phyloP scores from a whole-genome alignment of 306 rosid species.

The Delonix regia region DNA sequence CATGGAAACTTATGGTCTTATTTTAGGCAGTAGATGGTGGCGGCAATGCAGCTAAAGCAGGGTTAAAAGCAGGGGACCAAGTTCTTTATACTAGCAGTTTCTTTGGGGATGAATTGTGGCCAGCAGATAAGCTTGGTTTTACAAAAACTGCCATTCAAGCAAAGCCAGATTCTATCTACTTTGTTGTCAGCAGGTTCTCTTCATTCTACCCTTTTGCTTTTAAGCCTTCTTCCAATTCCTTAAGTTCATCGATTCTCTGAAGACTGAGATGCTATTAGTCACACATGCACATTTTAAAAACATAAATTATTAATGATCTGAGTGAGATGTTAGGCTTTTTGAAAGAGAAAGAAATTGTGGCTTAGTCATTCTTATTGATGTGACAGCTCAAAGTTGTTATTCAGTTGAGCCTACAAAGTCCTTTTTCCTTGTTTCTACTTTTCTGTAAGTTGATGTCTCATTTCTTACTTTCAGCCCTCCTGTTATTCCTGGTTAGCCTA shows the following conservation, averaged over 20 bases:
- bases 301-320: neutral
- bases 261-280: neutral
- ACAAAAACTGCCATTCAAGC: constrained; percentile 97
- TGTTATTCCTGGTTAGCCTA: neutral
- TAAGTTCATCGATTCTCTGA: constrained; percentile 23
- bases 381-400: neutral
- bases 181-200: constrained; percentile 89
- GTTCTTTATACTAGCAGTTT: constrained; percentile 95
- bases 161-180: constrained; percentile 92
- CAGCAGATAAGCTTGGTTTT: constrained; percentile 98
- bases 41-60: constrained; percentile 97
- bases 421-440: neutral
- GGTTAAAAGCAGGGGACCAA: constrained; percentile 87
- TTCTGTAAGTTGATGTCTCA: neutral
- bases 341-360: neutral
- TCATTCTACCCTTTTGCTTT: constrained; percentile 2
- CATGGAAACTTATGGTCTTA: constrained; percentile 18
- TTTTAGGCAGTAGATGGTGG: constrained; percentile 90
- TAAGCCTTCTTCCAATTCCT: constrained; percentile 12
- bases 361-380: neutral
- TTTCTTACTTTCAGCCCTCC: neutral
- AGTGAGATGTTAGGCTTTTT: neutral
- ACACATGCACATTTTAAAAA: neutral
- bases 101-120: constrained; percentile 99
- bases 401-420: neutral